These are phyloP conservation scores for Penicillium antarcticum DNA, from an alignment of 495 filamentous ascomycete species.

Conservation along the genomic window DNA sequence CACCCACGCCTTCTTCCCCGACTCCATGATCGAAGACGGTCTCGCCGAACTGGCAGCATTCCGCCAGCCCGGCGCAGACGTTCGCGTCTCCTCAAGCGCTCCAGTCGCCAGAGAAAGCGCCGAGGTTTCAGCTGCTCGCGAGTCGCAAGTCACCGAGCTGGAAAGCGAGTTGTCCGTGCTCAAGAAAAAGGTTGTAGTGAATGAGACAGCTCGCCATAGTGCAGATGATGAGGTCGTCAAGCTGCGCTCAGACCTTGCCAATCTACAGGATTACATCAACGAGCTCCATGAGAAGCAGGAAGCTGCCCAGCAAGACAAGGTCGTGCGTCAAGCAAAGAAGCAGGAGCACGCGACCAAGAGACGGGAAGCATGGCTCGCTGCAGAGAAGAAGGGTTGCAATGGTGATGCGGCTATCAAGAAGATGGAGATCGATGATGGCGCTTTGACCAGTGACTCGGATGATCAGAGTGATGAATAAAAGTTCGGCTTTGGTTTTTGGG, in stretches of 20 bases:
- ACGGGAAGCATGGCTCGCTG: constrained; percentile 45
- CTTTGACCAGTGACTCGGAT: constrained; percentile 36
- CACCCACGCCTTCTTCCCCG: constrained; percentile 50
- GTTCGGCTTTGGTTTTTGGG: neutral
- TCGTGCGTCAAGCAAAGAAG: constrained; percentile 38
- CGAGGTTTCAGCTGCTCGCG: constrained; percentile 20
- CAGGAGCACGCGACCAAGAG: constrained; percentile 36
- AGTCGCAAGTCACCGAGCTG: constrained; percentile 31
- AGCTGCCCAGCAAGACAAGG: constrained; percentile 31
- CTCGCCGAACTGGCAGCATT: constrained; percentile 49
- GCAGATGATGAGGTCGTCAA: constrained; percentile 37
- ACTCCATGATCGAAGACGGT: constrained; percentile 51
- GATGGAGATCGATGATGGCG: constrained; percentile 35
- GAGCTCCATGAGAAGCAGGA: constrained; percentile 41
- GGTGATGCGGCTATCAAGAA: constrained; percentile 37
- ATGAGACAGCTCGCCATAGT: constrained; percentile 36
- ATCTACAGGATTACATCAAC: constrained; percentile 41
- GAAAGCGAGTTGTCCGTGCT: constrained; percentile 35
- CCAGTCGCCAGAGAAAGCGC: constrained; percentile 4
- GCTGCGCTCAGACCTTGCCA: constrained; percentile 34
- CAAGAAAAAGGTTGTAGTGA: constrained; percentile 38
- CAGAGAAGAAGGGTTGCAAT: constrained; percentile 44
- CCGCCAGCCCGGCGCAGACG: constrained; percentile 17
- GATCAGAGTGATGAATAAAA: constrained; percentile 36
- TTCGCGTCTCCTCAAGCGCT: constrained; percentile 9